Base-by-base conservation (phyloP, 495 filamentous ascomycete genomes). In the Penicillium nucicola region DNA sequence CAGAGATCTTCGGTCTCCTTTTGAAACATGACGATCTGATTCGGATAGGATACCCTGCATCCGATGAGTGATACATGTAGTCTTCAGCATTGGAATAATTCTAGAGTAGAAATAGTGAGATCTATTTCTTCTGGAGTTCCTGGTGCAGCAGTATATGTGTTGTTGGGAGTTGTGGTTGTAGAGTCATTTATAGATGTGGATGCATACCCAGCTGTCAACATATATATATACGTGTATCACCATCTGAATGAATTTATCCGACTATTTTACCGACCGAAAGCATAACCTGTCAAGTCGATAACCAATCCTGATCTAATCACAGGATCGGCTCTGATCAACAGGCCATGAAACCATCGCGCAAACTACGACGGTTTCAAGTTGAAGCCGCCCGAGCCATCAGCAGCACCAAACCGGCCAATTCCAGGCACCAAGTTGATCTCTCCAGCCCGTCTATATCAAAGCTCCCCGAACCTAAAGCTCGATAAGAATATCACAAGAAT, bases 361-460 rank as follows among this genome's bases (percentile, higher is more conserved):
- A 50, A 49, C 28, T 47, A 47, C 48, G 55, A 45, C 45, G 48
- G 58, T 61, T 61, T 61, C 58, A 61, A 36, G 35, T 49, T 48
- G 34, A 28, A 52, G 22, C 17, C 40, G 25, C 32, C 15, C 5
- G 0, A 25, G 17, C 18, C 32, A 33, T 14, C 44, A 31, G 28
- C 37, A 9, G 25, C 8, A 13, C 17, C 31, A 20, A 22, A 15
- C 19, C 23, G 33, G 18, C 32, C 45, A 17, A 12, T 15, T 18
- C 28, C 9, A 15, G 3, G 23, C 8, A n/a, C 28, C 14, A 15
- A 10, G 23, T 10, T 23, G n/a, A 31, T 14, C 40, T 43, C 40
- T 30, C 17, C 40, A n/a, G 31, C 36, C 36, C 22, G 15, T 20
- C 28, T 43, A 10, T 2, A 1, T 25, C 23, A 22, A 38, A 15